Evolutionary conservation across 2,329 filamentous ascomycete species (phyloP).

Genomic region (Thelonectria rubi): DNA sequence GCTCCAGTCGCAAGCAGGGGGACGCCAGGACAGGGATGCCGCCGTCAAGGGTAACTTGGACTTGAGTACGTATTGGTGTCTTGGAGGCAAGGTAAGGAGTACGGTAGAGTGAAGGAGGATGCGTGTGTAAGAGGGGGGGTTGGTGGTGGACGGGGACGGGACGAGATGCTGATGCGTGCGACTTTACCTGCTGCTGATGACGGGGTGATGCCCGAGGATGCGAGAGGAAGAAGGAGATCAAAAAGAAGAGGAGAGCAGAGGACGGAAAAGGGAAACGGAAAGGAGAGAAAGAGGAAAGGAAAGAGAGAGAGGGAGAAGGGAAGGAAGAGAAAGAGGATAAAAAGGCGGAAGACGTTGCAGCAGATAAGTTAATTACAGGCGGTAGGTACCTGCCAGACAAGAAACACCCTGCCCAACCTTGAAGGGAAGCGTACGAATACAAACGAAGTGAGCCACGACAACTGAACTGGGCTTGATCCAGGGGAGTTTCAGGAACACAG

Average conservation of each 20-base stretch:
- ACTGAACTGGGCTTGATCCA: conserved; percentile 31
- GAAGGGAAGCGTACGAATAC: conserved; percentile 8
- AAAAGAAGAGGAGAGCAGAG: conserved; percentile 17
- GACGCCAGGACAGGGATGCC: conserved; percentile 32
- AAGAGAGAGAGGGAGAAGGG: conserved; percentile 21
- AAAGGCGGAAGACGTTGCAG: conserved; percentile 16
- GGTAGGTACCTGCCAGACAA: background rate
- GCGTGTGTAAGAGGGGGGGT: background rate
- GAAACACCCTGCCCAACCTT: background rate
- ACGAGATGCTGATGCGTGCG: background rate
- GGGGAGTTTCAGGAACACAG: conserved; percentile 43
- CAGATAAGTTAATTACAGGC: conserved; percentile 6
- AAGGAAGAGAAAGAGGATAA: conserved; percentile 22
- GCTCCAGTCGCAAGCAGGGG: conserved; percentile 38
- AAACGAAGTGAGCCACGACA: conserved; percentile 16
- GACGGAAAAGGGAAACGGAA: conserved; percentile 21
- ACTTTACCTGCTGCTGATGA: background rate
- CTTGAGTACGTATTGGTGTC: no score
- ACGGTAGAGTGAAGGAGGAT: background rate
- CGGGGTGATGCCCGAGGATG: background rate
- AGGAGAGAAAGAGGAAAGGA: conserved; percentile 12
- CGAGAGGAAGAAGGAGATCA: background rate
- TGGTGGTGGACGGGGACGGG: background rate
- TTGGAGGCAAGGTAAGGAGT: background rate
- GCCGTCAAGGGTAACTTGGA: conserved; percentile 35